Evolutionary conservation across 768 basidiomycete genomes (phyloP), one percentile per base, ranked within the genome.

Genomic region (Russula dissimulans): DNA sequence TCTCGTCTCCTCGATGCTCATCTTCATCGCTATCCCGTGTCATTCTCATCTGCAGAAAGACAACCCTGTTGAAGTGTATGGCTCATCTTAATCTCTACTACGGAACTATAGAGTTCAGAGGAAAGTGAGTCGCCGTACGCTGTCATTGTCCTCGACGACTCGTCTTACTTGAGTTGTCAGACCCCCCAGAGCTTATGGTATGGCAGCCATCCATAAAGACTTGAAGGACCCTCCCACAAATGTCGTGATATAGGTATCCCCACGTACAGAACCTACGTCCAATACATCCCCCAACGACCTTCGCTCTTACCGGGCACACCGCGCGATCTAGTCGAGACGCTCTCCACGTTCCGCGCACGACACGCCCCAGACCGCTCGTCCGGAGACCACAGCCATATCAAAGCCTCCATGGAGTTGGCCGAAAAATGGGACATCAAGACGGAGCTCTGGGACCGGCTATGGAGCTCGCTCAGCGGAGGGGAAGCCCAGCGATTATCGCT

Each of bases 261-360:
- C 3, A 69, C 70, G 17, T 95, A 85, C 72, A 83, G 93, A 53
- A 91, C 86, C 0, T 80, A 78, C 56, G 84, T 95, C 3, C 80
- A 86, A 60, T 95, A 95, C 70, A 85, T 95, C 29, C 92, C 93
- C 1, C 93, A 95, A 71, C 78, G 93, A 43, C 87, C 93, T 0
- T 88, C 91, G 1, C 76, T 95, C n/a, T 81, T 95, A 22, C 82
- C 91, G 1, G 87, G 87, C 4, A 86, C 87, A 3, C 93, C 93
- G 0, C 76, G 78, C 26, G 84, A 86, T 60, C 90, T 95, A 66
- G 73, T 94, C 57, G 68, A 71, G 3, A 75, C 79, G 0, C 73
- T 93, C 60, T 73, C 74, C 32, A 72, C 76, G 7, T 86, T 89
- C 67, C 65, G 65, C 54, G 76, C 76, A 60, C 83, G 73, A 12